Conservation (phyloP, 192 early-diverging fungal genomes). For the Kappamyces sp. region DNA sequence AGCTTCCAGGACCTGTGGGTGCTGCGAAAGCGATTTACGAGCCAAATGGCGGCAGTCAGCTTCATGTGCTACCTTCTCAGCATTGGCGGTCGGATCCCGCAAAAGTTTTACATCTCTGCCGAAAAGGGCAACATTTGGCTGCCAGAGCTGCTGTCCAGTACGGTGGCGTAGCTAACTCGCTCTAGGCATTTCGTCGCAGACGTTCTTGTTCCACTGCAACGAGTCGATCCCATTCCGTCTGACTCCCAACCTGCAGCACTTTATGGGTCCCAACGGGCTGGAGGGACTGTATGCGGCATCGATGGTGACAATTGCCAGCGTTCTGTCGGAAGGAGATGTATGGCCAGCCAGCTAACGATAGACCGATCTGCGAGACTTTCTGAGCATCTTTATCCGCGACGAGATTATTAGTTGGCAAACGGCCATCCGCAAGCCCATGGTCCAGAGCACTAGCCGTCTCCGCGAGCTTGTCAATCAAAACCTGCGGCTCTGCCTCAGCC, state of each 20-base stretch:
- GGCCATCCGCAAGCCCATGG: slow-evolving; percentile 43
- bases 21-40: slow-evolving; percentile 89
- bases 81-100: slow-evolving; percentile 79
- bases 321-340: slow-evolving; percentile 76
- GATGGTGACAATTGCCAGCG: slow-evolving; percentile 77
- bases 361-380: slow-evolving; percentile 86
- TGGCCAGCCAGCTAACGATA: slow-evolving; percentile 9
- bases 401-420: slow-evolving; percentile 80
- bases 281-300: slow-evolving; percentile 86
- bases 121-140: slow-evolving; percentile 81
- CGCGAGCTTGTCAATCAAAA: slow-evolving; percentile 66
- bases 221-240: slow-evolving; percentile 96
- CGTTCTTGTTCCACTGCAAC: slow-evolving; percentile 51
- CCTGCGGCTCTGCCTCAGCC: slow-evolving; percentile 64
- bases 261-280: slow-evolving; percentile 87
- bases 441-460: slow-evolving; percentile 56
- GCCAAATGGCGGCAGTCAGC: slow-evolving; percentile 79
- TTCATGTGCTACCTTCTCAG: slow-evolving; percentile 91
- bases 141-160: slow-evolving; percentile 78
- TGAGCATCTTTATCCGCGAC: slow-evolving; percentile 91
- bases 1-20: slow-evolving; percentile 90
- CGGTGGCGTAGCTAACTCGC: slow-evolving; percentile 1
- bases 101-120: slow-evolving; percentile 83
- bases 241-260: slow-evolving; percentile 95
- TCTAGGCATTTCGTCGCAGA: slow-evolving; percentile 31